phyloP scores from a whole-genome alignment of 345 rosid species.

The Erucastrum elatum region DNA sequence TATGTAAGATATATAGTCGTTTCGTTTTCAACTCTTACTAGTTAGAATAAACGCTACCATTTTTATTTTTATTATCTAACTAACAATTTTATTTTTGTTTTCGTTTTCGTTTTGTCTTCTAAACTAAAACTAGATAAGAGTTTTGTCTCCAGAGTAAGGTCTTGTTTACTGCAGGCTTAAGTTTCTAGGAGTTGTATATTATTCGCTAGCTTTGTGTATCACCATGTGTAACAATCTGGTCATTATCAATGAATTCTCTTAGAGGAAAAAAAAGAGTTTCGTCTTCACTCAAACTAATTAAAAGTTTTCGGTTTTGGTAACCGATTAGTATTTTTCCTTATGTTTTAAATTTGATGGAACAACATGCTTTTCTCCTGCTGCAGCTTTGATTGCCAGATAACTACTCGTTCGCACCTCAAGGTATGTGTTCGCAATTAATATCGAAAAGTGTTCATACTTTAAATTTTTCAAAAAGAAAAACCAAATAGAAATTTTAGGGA shows the following conservation, averaged over 20 bases:
- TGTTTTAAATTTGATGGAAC: background rate
- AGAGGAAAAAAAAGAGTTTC: background rate
- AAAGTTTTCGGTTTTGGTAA: background rate
- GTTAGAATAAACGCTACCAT: background rate
- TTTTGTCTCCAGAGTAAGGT: background rate
- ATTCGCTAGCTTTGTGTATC: too few species aligned
- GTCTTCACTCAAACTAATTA: constrained; percentile 22
- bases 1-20: background rate
- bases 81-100: too few species aligned
- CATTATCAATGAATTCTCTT: too few species aligned
- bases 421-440: constrained; percentile 39
- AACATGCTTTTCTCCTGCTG: background rate
- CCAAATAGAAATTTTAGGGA: background rate
- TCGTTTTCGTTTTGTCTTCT: background rate
- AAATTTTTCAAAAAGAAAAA: background rate
- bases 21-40: background rate
- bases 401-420: constrained; percentile 29
- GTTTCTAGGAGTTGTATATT: too few species aligned
- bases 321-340: background rate
- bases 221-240: too few species aligned
- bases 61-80: too few species aligned
- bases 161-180: too few species aligned
- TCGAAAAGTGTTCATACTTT: constrained; percentile 14
- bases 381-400: constrained; percentile 33
- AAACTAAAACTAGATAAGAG: background rate